Conservation (phyloP, 495 filamentous ascomycete genomes). For the Xylaria intraflava region DNA sequence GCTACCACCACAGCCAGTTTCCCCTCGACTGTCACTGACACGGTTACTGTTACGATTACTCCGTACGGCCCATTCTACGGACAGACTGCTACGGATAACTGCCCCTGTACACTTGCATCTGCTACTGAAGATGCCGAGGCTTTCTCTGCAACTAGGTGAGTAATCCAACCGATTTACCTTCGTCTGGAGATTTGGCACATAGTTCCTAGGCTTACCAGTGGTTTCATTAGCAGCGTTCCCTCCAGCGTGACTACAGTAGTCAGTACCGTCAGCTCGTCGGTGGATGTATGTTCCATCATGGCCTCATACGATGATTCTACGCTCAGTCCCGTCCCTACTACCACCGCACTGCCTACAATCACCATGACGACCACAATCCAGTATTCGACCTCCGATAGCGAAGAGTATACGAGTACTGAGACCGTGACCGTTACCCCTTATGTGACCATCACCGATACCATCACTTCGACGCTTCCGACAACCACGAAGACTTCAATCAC, state of each 20-base stretch:
- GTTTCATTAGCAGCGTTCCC: neutral
- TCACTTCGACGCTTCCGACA: neutral
- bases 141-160: neutral
- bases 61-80: neutral
- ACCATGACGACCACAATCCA: constrained; percentile 6
- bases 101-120: neutral
- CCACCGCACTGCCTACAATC: neutral
- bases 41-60: neutral
- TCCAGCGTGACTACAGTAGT: neutral
- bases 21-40: neutral
- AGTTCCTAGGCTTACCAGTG: neutral
- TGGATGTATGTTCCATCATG: neutral
- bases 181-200: neutral
- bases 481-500: neutral
- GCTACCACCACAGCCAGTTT: neutral
- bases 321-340: neutral
- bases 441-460: constrained; percentile 6
- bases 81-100: neutral
- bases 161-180: neutral
- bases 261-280: neutral
- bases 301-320: neutral
- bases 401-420: constrained; percentile 3
- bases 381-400: neutral
- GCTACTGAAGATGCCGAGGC: neutral
- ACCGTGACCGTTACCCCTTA: constrained; percentile 11